phyloP scores from a whole-genome alignment of 148 eudicot species.

The Euryodendron excelsum region DNA sequence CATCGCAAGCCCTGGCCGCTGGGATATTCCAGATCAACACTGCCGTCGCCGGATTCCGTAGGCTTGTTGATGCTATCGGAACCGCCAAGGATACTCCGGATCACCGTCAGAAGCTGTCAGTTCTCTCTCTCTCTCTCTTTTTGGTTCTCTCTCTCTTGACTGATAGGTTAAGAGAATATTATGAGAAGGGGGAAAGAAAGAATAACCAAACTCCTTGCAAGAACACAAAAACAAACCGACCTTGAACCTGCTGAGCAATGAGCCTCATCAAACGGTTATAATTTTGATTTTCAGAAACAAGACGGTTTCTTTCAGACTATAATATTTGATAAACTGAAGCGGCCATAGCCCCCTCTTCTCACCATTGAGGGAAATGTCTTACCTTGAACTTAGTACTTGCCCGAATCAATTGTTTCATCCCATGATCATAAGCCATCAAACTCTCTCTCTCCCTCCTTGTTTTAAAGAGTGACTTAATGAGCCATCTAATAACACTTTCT shows the following conservation, averaged over 20 bases:
- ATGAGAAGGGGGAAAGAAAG: too few species aligned
- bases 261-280: neutral
- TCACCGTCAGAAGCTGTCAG: constrained; percentile 61
- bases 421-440: neutral
- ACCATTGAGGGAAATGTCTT: neutral
- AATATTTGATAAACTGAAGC: neutral
- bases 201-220: neutral
- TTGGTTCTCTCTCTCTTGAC: neutral
- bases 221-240: neutral
- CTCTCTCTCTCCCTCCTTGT: neutral
- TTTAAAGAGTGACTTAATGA: neutral
- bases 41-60: constrained; percentile 50
- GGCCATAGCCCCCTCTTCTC: neutral
- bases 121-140: constrained; percentile 10
- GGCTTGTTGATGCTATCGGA: constrained; percentile 54
- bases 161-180: too few species aligned
- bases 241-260: neutral
- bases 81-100: constrained; percentile 63
- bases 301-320: neutral
- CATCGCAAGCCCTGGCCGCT: constrained; percentile 56
- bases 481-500: neutral
- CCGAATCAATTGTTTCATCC: neutral
- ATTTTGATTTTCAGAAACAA: neutral
- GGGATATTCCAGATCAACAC: constrained; percentile 73
- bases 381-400: neutral